These are phyloP conservation scores for Saccharum officinarum DNA, from an alignment of 176 grass and related monocot species.

Conservation along the genomic window DNA sequence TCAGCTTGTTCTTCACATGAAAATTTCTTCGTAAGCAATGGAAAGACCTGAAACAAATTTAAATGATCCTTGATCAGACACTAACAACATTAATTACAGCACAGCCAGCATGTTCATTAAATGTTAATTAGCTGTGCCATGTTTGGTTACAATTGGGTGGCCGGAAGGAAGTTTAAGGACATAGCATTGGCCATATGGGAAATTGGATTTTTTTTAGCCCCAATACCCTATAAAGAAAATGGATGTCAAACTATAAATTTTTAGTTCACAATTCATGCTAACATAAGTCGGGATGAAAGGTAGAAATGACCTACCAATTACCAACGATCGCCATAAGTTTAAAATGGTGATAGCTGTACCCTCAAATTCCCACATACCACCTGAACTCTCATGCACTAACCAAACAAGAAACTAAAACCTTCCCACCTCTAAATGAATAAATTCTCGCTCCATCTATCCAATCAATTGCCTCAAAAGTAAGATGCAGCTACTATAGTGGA, in stretches of 20 bases:
- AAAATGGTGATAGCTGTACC: background rate
- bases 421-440: background rate
- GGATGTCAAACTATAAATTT: background rate
- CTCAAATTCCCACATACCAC: background rate
- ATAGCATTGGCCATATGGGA: background rate
- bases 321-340: background rate
- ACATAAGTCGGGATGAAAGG: background rate
- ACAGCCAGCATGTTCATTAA: constrained; percentile 6
- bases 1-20: constrained; percentile 93
- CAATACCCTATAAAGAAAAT: background rate
- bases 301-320: background rate
- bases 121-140: background rate
- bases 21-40: constrained; percentile 83
- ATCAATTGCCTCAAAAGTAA: background rate
- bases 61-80: constrained; percentile 37
- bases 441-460: background rate
- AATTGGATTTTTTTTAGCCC: background rate
- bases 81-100: constrained; percentile 12
- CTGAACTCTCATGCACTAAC: background rate
- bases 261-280: background rate
- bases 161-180: background rate
- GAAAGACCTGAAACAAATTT: constrained; percentile 74
- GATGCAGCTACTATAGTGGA: background rate
- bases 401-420: background rate
- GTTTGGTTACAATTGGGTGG: background rate